phyloP scores from a whole-genome alignment of 2,329 filamentous ascomycete species.

The Fusarium humuli region DNA sequence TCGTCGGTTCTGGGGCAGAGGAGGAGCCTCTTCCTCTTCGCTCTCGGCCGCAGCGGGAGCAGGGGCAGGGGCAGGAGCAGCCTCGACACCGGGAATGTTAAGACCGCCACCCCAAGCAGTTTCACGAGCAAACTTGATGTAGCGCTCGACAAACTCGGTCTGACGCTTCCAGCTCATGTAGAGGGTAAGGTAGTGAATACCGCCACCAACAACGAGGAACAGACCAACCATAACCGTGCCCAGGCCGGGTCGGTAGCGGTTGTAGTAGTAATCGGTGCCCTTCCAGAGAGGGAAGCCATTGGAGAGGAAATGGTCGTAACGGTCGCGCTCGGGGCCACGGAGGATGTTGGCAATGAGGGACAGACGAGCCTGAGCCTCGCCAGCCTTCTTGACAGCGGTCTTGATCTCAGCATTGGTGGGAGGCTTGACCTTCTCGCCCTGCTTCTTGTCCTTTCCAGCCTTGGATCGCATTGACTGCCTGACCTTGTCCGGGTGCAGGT shows the following conservation, averaged over 20 bases:
- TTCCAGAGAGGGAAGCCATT: constrained; percentile 98
- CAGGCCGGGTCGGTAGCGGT: constrained; percentile 89
- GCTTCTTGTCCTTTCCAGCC: constrained; percentile 66
- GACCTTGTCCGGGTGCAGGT: constrained; percentile 95
- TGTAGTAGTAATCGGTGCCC: constrained; percentile 98
- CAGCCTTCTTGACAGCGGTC: constrained; percentile 81
- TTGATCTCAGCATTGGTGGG: constrained; percentile 81
- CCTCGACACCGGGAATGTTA: constrained; percentile 75
- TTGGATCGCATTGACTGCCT: constrained; percentile 83
- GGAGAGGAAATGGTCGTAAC: constrained; percentile 93
- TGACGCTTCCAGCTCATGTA: constrained; percentile 91
- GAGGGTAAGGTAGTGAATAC: constrained; percentile 85
- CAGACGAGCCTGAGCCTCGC: constrained; percentile 84
- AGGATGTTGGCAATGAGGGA: constrained; percentile 88
- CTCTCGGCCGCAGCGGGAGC: constrained; percentile 59
- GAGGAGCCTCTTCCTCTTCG: constrained; percentile 62
- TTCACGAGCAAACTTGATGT: constrained; percentile 88
- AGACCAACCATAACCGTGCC: constrained; percentile 85
- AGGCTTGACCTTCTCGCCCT: constrained; percentile 74
- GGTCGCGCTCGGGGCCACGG: constrained; percentile 80
- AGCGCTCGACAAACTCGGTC: constrained; percentile 89
- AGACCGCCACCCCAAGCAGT: constrained; percentile 90
- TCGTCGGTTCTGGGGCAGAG: constrained; percentile 77
- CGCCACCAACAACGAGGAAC: constrained; percentile 85
- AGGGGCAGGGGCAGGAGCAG: constrained; percentile 56